phyloP scores from a whole-genome alignment of 2,329 filamentous ascomycete genomes.

The Atkinsonella hypoxylon region DNA sequence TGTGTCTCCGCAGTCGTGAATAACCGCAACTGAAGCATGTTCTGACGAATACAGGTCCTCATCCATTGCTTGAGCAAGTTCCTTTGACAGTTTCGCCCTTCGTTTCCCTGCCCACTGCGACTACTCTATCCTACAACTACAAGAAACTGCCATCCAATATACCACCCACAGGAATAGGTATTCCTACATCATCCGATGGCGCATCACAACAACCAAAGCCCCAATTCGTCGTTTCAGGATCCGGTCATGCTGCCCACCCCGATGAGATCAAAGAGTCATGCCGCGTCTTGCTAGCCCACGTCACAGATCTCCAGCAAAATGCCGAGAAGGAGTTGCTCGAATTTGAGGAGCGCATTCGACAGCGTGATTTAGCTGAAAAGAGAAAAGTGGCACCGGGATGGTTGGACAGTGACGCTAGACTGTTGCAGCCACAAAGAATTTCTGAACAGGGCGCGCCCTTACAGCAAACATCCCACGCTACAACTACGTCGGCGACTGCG shows the following conservation, averaged over 20 bases:
- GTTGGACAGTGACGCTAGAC: conserved; percentile 60
- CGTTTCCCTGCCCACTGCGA: conserved; percentile 76
- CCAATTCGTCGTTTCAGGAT: conserved; percentile 65
- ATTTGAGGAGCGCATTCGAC: conserved; percentile 56
- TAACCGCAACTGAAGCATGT: neutral
- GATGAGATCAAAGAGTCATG: conserved; percentile 78
- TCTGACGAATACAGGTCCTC: conserved; percentile 45
- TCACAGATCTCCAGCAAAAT: conserved; percentile 55
- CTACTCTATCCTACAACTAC: conserved; percentile 92
- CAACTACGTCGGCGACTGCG: neutral
- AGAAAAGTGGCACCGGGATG: conserved; percentile 67
- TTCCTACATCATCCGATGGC: conserved; percentile 24
- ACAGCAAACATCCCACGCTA: conserved; percentile 2
- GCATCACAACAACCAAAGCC: conserved; percentile 33
- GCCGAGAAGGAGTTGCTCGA: conserved; percentile 54
- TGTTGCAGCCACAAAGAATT: conserved; percentile 55
- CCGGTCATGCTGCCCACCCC: conserved; percentile 75
- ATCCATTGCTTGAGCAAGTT: conserved; percentile 83
- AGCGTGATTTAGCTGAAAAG: conserved; percentile 66
- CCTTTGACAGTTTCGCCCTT: conserved; percentile 92
- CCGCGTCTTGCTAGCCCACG: conserved; percentile 62
- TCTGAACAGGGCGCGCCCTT: conserved; percentile 16
- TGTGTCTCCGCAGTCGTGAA: conserved; percentile 5
- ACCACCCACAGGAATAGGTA: conserved; percentile 35
- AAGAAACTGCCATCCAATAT: conserved; percentile 79